Percentiles rank a stretch among this genome's conserved stretches.
These are phyloP conservation scores for Zhuliangozyma blackwelliae DNA, from an alignment of 1,139 yeast species.

Conservation along the genomic window DNA sequence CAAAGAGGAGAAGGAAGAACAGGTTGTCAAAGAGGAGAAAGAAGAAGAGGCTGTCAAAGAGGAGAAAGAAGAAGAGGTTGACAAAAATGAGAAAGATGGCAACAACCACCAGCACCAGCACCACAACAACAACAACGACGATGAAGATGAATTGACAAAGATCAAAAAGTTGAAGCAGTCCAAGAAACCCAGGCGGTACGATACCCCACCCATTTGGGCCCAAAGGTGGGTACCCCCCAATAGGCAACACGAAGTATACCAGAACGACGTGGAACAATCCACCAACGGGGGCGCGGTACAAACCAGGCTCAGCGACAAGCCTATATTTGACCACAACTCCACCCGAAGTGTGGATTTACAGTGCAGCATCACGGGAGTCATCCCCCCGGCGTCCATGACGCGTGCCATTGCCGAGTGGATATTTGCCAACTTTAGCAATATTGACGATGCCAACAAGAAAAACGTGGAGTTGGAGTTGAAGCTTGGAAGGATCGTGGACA, in stretches of 20 bases:
- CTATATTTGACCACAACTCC: constrained; percentile 32
- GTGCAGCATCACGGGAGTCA: constrained; percentile 64
- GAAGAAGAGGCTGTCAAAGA: neutral
- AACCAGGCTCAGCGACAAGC: constrained; percentile 20
- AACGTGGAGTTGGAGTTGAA: constrained; percentile 78
- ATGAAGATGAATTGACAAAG: constrained; percentile 19
- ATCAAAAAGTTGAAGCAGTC: constrained; percentile 17
- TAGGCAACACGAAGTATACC: constrained; percentile 6
- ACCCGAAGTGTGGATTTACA: constrained; percentile 42
- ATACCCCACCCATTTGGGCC: constrained; percentile 78
- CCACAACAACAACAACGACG: constrained; percentile 2
- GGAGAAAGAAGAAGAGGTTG: no score
- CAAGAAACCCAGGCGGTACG: constrained; percentile 59
- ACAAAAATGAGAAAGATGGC: neutral
- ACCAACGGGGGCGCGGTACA: constrained; percentile 2
- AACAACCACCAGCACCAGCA: neutral
- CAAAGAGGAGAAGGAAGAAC: neutral
- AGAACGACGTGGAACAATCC: neutral
- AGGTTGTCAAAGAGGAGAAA: neutral
- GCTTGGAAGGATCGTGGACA: constrained; percentile 72
- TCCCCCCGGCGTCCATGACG: constrained; percentile 80
- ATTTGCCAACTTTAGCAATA: constrained; percentile 68
- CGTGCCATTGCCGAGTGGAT: constrained; percentile 86
- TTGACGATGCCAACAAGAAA: constrained; percentile 55
- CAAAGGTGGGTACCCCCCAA: constrained; percentile 60